These are phyloP conservation scores for Trichoderma polysporum DNA, from an alignment of 2,329 filamentous ascomycete genomes.

Conservation along the genomic window DNA sequence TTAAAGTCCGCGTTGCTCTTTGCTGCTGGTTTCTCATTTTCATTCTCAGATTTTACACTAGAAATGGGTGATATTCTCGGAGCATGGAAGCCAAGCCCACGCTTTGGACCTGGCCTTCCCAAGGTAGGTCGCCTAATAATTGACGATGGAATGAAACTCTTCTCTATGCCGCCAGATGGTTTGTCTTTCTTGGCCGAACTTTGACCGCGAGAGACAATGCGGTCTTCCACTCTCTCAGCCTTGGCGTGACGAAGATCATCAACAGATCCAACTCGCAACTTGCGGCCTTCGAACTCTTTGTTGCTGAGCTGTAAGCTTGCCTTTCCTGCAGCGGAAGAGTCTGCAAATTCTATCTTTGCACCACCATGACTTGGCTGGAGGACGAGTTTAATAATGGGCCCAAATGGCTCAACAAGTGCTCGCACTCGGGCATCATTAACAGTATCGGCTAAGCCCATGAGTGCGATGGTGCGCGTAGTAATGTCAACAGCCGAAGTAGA, in stretches of 20 bases:
- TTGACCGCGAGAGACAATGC: constrained; percentile 32
- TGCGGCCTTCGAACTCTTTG: constrained; percentile 53
- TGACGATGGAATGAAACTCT: constrained; percentile 46
- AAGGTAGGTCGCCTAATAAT: constrained; percentile 44
- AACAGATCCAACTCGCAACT: constrained; percentile 54
- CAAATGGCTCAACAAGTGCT: constrained; percentile 68
- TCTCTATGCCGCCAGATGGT: constrained; percentile 24
- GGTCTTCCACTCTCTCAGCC: constrained; percentile 38
- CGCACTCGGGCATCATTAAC: constrained; percentile 84
- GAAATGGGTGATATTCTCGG: constrained; percentile 26
- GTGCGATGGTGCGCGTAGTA: constrained; percentile 68
- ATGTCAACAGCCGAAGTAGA: constrained; percentile 47
- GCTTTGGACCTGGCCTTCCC: constrained; percentile 42
- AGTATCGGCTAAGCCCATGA: constrained; percentile 88
- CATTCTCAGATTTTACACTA: constrained; percentile 21
- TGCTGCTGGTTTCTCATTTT: constrained; percentile 30
- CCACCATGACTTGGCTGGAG: constrained; percentile 80
- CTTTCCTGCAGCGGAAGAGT: constrained; percentile 69
- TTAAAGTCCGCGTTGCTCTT: constrained; percentile 61
- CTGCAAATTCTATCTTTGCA: constrained; percentile 79
- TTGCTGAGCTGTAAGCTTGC: constrained; percentile 62
- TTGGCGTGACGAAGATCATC: constrained; percentile 56
- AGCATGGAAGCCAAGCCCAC: constrained; percentile 45
- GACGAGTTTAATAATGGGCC: constrained; percentile 70
- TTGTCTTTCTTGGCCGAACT: constrained; percentile 33